Evolutionary conservation across 2,329 filamentous ascomycete genomes (phyloP), one percentile per base, ranked within the genome.

Genomic region (Juglanconis sp.): DNA sequence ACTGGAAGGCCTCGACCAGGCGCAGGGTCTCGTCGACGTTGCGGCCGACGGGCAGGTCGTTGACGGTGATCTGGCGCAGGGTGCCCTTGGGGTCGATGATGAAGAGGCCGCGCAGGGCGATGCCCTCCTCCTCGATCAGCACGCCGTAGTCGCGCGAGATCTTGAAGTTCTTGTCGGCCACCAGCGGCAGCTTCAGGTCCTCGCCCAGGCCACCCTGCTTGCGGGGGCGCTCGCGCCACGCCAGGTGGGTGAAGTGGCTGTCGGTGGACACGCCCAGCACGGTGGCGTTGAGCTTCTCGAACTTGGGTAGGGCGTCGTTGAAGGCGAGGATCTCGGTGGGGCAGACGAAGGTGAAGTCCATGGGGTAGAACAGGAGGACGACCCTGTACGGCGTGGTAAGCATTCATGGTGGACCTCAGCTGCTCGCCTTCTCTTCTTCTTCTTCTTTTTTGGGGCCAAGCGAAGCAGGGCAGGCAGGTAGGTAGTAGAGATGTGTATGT

Each of bases 1-100:
- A 91, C 74, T 93, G 90, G 73, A 92, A 92, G 5, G 89, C 88
- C 65, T 88, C 81, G 61, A 87, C 83, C 1, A 89, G 87, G 42
- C 86, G 83, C 66, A 87, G 77, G 2, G 83, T 82, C 75, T 88
- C 86, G 69, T 87, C 83, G 57, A 88, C 86, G 65, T 82, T 80
- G 65, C 86, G 83, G 62, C 86, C 85, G 64, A 88, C 84, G 63
- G 85, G 83, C 36, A 87, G 78, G 68, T 88, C 85, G 74, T 87
- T 87, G 76, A 87, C 77, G 63, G 85, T 87, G 71, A 87, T 85
- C 78, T 85, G 83, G 64, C 85, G 75, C 32, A 88, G 76, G 34
- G 79, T 72, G 58, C 85, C 85, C 72, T 83, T 81, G 62, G 85
- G 84, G 70, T 88, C 86, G 68, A 88, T 87, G 74, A 88, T 79